Evolutionary conservation across 371 early-diverging fungal species (phyloP).

Genomic region (Syncephalastrum monosporum): DNA sequence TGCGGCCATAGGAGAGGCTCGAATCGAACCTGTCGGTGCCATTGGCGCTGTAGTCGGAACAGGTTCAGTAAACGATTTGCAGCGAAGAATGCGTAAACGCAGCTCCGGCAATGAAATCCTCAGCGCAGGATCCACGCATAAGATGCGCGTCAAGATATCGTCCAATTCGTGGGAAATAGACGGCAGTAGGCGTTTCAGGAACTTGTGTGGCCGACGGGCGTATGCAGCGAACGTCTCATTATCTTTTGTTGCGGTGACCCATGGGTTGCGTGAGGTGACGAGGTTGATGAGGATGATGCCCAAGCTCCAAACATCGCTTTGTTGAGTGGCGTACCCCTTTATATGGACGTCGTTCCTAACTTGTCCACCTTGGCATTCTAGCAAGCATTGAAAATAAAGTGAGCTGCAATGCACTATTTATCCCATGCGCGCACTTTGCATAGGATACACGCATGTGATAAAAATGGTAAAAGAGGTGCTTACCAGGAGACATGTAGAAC

Average conservation of each 20-base stretch:
- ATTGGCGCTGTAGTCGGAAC: conserved; percentile 5
- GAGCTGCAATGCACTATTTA: background rate
- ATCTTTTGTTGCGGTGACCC: conserved; percentile 71
- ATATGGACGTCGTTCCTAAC: conserved; percentile 34
- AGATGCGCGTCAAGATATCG: conserved; percentile 68
- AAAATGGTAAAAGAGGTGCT: background rate
- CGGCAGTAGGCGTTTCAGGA: conserved; percentile 63
- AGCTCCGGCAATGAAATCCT: conserved; percentile 73
- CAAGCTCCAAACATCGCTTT: conserved; percentile 83
- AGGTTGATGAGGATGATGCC: conserved; percentile 83
- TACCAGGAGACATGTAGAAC: conserved; percentile 90
- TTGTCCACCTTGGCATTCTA: conserved; percentile 75
- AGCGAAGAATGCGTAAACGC: conserved; percentile 51
- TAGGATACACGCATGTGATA: too few relatives aligned
- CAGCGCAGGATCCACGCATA: conserved; percentile 67
- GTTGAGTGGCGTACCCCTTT: conserved; percentile 64
- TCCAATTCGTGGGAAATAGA: conserved; percentile 70
- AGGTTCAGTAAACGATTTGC: conserved; percentile 50
- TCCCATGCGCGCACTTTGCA: background rate
- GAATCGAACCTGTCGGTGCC: conserved; percentile 1
- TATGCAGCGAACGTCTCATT: conserved; percentile 74
- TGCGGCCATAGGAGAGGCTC: background rate
- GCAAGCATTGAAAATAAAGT: conserved; percentile 1
- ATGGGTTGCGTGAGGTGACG: conserved; percentile 76
- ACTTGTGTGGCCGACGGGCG: conserved; percentile 54